These are phyloP conservation scores for Fraxinus sp. DNA, from an alignment of 305 asterid genomes.

Conservation along the genomic window DNA sequence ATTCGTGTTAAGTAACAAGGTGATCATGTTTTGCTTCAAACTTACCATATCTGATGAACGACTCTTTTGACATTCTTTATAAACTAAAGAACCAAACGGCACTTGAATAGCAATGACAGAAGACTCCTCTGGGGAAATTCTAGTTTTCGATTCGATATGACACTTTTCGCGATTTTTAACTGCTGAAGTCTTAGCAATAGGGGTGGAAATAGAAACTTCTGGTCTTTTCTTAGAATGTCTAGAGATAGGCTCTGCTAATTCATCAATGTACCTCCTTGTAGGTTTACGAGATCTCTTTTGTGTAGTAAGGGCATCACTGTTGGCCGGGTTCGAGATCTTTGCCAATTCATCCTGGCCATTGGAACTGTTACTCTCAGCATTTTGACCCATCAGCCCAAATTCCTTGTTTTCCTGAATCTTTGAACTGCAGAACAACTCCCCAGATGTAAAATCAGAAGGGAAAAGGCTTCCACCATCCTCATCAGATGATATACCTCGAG, in stretches of 20 bases:
- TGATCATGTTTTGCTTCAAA: slow-evolving; percentile 12
- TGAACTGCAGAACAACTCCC: slow-evolving; percentile 32
- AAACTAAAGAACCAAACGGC: slow-evolving; percentile 69
- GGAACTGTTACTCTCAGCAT: slow-evolving; percentile 26
- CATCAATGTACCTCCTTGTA: slow-evolving; percentile 80
- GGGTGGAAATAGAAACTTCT: slow-evolving; percentile 37
- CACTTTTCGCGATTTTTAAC: slow-evolving; percentile 50
- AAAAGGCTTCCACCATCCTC: slow-evolving; percentile 42
- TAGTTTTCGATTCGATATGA: slow-evolving; percentile 36
- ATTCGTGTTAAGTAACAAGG: background rate
- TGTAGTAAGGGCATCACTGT: slow-evolving; percentile 30
- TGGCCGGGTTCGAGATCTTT: slow-evolving; percentile 26
- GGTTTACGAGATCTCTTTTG: slow-evolving; percentile 82
- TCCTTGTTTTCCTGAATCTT: slow-evolving; percentile 36
- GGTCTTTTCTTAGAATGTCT: slow-evolving; percentile 39
- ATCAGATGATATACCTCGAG: slow-evolving; percentile 44
- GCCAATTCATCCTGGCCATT: slow-evolving; percentile 30
- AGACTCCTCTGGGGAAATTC: slow-evolving; percentile 48
- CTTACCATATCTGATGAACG: slow-evolving; percentile 37
- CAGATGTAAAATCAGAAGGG: slow-evolving; percentile 31
- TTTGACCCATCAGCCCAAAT: slow-evolving; percentile 27
- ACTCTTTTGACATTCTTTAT: slow-evolving; percentile 44
- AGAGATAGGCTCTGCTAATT: slow-evolving; percentile 49
- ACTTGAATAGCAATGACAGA: slow-evolving; percentile 75
- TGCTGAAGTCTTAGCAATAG: slow-evolving; percentile 40